A percentile compares a stretch with the other conserved stretches of the same genome.
These are phyloP conservation scores for Phaeosphaeriaceae sp. DNA, from an alignment of 2,329 filamentous ascomycete genomes.

Conservation along the genomic window DNA sequence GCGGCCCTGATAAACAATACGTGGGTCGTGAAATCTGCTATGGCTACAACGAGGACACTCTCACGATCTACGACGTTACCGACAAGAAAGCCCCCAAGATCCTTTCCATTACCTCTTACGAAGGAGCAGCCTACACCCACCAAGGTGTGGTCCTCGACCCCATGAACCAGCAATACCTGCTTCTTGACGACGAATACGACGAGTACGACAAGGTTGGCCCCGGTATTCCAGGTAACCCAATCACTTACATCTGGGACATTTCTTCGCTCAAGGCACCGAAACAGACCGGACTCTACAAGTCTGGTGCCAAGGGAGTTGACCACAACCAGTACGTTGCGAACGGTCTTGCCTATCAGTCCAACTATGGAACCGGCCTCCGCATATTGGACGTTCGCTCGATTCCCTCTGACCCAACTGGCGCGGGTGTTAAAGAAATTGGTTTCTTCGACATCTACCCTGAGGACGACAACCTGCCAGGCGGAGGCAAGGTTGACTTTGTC, in stretches of 20 bases:
- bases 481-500: conserved; percentile 52
- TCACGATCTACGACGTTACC: conserved; percentile 62
- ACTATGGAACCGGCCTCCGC: conserved; percentile 53
- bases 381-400: conserved; percentile 53
- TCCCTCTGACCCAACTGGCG: conserved; percentile 49
- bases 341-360: conserved; percentile 52
- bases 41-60: conserved; percentile 62
- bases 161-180: conserved; percentile 43
- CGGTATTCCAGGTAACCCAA: conserved; percentile 41
- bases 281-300: conserved; percentile 54
- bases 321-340: conserved; percentile 58
- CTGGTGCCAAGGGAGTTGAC: conserved; percentile 49
- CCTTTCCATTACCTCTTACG: conserved; percentile 62
- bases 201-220: conserved; percentile 48
- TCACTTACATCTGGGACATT: conserved; percentile 51
- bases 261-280: conserved; percentile 41
- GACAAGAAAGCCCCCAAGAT: conserved; percentile 56
- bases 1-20: conserved; percentile 59
- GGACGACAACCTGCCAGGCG: conserved; percentile 48
- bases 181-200: conserved; percentile 51
- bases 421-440: conserved; percentile 51
- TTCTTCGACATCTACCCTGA: conserved; percentile 55
- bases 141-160: conserved; percentile 61
- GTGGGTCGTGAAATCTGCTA: conserved; percentile 62
- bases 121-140: conserved; percentile 66